Evolutionary conservation across 371 early-diverging fungal genomes (phyloP), one percentile per base, ranked within the genome.

Genomic region (Parasitella parasitica): DNA sequence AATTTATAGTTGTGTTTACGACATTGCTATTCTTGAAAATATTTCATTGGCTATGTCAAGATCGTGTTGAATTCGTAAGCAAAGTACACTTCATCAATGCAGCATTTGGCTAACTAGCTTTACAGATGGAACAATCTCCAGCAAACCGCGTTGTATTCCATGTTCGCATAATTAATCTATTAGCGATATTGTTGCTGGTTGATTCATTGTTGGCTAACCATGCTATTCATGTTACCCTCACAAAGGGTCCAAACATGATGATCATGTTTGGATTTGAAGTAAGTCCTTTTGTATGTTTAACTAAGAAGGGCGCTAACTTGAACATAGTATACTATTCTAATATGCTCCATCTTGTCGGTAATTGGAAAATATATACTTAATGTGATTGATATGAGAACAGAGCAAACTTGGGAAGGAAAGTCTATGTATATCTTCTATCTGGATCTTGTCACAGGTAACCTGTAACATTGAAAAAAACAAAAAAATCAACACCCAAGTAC

Each of bases 191-290:
- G 36, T 69, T 87, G 11, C 53, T 80, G 2, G 61, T 91, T 16
- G 97, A 98, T 66, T 38, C 81, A 15, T 62, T 83, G 4, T 78
- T 96, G 66, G 82, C 94, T 5, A 59, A 64, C 13, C 90, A 91
- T 69, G 84, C 94, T 11, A 80, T 89, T 6, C 72, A 80, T 9
- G 75, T 79, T 36, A 91, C 91, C 8, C 41, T 84, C 24, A 58
- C 65, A 4, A 74, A 81, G 43, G 94, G 91, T 7, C 86, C 94
- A 1, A 87, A 84, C 39, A 94, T 96, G 92, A 91, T 97, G 91
- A 88, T 96, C 30, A 89, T 96, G 72, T 97, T 97, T 87, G 96
- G 93, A 6, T 98, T 97, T 65, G 98, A 95, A 86, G 94, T 92
- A 76, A 35, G 65, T 30, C 6, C 0, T 7, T 11, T 27, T 15